Conservation (phyloP, 352 stramenopile species). For the Saprolegnia diclina region DNA sequence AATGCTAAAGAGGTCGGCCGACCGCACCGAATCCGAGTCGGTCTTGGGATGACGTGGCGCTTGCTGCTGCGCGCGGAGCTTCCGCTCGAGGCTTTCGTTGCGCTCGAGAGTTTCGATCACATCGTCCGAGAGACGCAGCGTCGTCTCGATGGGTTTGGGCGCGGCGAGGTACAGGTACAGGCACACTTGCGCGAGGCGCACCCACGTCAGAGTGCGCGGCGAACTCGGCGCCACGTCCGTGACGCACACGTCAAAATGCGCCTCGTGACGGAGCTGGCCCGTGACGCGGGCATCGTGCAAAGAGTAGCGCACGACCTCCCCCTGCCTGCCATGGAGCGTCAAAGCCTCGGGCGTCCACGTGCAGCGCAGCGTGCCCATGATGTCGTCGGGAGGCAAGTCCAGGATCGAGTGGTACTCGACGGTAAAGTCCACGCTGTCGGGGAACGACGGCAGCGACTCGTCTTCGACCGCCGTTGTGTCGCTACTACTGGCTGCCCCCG, state of each 20-base stretch:
- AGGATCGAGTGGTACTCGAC: slow-evolving; percentile 15
- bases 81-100: slow-evolving; percentile 1
- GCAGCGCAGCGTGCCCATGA: background rate
- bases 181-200: slow-evolving; percentile 21
- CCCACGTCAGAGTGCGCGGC: slow-evolving; percentile 15
- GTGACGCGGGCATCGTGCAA: background rate
- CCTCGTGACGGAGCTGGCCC: background rate
- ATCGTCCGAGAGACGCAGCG: background rate
- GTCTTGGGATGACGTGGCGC: background rate
- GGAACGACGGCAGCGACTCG: background rate
- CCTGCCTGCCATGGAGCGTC: background rate
- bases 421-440: background rate
- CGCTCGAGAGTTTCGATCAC: background rate
- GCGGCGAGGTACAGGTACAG: background rate
- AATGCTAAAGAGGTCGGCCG: slow-evolving; percentile 14
- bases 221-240: background rate
- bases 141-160: background rate
- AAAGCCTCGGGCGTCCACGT: slow-evolving; percentile 1
- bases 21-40: background rate
- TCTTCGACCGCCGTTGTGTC: background rate
- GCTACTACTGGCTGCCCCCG: no score
- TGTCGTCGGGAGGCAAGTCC: background rate
- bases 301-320: background rate
- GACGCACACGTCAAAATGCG: background rate
- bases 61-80: background rate